Base-by-base conservation (phyloP, 441 rosid species). In the Bocquillonia castaneifolia region DNA sequence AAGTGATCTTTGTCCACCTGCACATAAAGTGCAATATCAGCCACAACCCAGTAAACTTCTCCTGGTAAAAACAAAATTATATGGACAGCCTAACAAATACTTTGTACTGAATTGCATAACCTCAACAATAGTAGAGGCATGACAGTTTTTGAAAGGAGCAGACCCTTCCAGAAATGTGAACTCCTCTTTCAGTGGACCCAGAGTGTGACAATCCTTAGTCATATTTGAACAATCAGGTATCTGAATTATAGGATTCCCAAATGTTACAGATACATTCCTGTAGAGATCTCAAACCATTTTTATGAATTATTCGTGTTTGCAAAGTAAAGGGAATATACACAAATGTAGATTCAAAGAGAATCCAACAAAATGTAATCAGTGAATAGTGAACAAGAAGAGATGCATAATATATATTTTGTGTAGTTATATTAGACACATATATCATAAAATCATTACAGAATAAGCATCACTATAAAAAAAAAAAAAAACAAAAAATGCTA, bases 81-180 rank as follows among this genome's bases (percentile, higher is more conserved):
- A 22, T 9, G 40, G 59, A 48, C 51, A n/a, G 1, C 25, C 6
- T 50, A 63, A 70, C 5, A n/a, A 54, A 17, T 66, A 1, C 10
- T 29, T 26, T 31, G 20, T 53, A 67, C 3, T 25, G 50, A 51
- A 68, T 34, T 71, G 60, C 59, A 61, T 40, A 45, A 88, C 94
- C 96, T 93, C 95, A 18, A 85, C 91, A 57, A 91, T 89, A 77
- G 93, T 93, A 39, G 97, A 91, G 22, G 97, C 97, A 68, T 93
- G 98, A 63, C 95, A 93, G 77, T 80, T 88, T 65, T 85, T 71
- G 69, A 91, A 93, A 7, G 97, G 91, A 70, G 84, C 86, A 54
- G 96, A 89, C 68, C 70, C 69, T 70, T 83, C 82, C n/a, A 82
- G 77, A 77, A 84, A 86, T 32, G 97, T 93, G 72, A 87, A 86